Conservation (phyloP, 192 early-diverging fungal species). For the Umbelopsis sp. region DNA sequence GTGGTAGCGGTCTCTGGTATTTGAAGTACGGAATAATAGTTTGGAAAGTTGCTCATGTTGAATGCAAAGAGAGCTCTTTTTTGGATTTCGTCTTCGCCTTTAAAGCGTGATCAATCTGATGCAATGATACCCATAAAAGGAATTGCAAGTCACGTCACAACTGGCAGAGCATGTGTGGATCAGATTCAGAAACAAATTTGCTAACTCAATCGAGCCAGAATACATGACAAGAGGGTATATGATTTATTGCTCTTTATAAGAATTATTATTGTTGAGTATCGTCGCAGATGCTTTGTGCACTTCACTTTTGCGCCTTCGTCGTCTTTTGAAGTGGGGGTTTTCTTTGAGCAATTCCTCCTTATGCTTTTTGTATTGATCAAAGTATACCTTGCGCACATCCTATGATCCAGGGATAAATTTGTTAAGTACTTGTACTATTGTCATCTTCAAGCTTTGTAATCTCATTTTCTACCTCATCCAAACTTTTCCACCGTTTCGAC, state of each 20-base stretch:
- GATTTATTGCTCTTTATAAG: no score
- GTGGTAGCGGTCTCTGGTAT: conserved; percentile 26
- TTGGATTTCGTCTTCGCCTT: not conserved
- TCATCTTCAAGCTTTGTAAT: not conserved
- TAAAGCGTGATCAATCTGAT: not conserved
- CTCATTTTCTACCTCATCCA: not conserved
- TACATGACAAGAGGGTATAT: no score
- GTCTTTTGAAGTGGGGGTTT: not conserved
- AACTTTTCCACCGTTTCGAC: not conserved
- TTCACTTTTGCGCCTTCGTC: not conserved
- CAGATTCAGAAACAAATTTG: not conserved
- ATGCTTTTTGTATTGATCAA: not conserved
- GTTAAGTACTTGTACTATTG: not conserved
- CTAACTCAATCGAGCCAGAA: no score
- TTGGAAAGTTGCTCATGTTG: conserved; percentile 31
- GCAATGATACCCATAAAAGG: not conserved
- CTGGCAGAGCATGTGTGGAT: not conserved
- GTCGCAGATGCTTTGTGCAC: not conserved
- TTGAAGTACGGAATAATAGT: conserved; percentile 36
- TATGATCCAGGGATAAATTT: not conserved
- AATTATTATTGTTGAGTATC: not conserved
- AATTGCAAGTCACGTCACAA: conserved; percentile 15
- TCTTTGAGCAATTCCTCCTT: not conserved
- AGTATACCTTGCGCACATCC: not conserved
- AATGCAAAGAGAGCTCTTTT: not conserved